Conservation (phyloP, 768 basidiomycete species). For the Hysterangium stoloniferum region DNA sequence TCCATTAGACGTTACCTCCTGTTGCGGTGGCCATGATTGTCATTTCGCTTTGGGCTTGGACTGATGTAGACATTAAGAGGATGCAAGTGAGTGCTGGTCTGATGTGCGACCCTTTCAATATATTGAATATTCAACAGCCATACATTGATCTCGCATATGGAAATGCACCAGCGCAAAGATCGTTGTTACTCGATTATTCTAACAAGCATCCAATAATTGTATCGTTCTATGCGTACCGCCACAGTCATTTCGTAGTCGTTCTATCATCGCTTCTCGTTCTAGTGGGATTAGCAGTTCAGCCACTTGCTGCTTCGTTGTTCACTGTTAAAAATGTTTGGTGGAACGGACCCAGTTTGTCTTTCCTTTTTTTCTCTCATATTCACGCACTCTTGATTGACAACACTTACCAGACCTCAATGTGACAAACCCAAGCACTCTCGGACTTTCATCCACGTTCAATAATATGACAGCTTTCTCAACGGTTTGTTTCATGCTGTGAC, state of each 20-base stretch:
- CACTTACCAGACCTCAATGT: conserved; percentile 27
- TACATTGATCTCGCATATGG: conserved; percentile 53
- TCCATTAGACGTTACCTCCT: conserved; percentile 41
- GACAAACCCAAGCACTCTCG: conserved; percentile 31
- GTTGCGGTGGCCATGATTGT: conserved; percentile 42
- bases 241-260: conserved; percentile 45
- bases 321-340: conserved; percentile 39
- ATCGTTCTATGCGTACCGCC: conserved; percentile 14
- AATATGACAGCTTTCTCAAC: conserved; percentile 43
- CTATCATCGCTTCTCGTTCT: conserved; percentile 42
- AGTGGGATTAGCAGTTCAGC: conserved; percentile 41
- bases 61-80: conserved; percentile 49
- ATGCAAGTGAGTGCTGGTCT: conserved; percentile 35
- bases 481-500: no score
- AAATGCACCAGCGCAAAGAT: conserved; percentile 43
- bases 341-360: conserved; percentile 31
- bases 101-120: neutral
- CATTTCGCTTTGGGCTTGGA: conserved; percentile 48
- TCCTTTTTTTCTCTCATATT: neutral
- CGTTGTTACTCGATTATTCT: conserved; percentile 49
- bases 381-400: neutral
- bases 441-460: conserved; percentile 29
- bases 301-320: conserved; percentile 44
- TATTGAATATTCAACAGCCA: conserved; percentile 27
- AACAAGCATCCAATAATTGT: conserved; percentile 20